A percentile compares a stretch with the other conserved stretches of the same genome.
Evolutionary conservation across 1,139 yeast species (phyloP).

Genomic region (Scheffersomyces segobiensis): DNA sequence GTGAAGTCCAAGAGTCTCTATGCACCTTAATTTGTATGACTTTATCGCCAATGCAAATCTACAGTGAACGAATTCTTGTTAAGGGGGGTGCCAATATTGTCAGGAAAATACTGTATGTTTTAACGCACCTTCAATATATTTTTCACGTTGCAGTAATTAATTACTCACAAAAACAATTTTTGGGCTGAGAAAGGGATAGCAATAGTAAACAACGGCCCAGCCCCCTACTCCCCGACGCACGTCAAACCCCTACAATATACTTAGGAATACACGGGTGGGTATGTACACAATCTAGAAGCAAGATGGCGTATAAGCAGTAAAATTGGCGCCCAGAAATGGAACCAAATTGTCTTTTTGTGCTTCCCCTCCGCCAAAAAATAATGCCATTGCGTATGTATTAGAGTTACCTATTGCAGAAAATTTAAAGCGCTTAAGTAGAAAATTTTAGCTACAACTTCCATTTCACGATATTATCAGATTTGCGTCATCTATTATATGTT

Average conservation of each 20-base stretch:
- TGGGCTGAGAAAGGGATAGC: neutral
- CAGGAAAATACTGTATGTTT: too few species aligned
- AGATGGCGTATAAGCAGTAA: neutral
- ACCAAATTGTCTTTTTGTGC: neutral
- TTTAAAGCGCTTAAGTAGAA: neutral
- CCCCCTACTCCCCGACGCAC: too few species aligned
- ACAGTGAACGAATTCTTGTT: too few species aligned
- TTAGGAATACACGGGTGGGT: neutral
- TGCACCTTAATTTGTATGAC: too few species aligned
- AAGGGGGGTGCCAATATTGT: too few species aligned
- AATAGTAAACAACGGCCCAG: neutral
- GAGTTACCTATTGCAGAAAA: neutral
- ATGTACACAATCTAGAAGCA: neutral
- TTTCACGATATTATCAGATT: neutral
- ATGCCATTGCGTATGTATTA: neutral
- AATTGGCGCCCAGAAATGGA: neutral
- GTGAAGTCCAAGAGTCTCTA: too few species aligned
- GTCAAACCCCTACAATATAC: neutral
- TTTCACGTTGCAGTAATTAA: neutral
- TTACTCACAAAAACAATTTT: neutral
- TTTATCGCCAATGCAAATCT: too few species aligned
- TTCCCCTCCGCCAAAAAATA: neutral
- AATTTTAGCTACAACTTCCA: neutral
- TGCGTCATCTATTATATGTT: neutral
- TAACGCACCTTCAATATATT: neutral